Evolutionary conservation across 108 stramenopile species (phyloP).

Genomic region (Cyclostephanos tholiformis): DNA sequence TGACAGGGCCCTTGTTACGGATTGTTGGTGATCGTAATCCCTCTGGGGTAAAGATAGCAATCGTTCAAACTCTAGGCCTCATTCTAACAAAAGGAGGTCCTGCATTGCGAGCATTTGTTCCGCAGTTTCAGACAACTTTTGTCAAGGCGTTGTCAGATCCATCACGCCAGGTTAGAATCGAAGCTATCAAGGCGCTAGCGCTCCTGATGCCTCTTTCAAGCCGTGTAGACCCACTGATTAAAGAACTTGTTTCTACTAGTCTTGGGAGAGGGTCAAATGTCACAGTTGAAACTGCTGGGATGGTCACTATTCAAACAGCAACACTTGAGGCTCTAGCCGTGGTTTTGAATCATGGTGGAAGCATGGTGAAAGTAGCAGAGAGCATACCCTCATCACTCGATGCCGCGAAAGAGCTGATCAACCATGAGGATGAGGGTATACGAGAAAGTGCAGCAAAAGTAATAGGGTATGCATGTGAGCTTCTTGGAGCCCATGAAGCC

Average conservation of each 20-base stretch:
- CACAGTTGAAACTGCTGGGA: conserved; percentile 58
- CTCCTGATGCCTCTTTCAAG: conserved; percentile 88
- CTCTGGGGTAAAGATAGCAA: conserved; percentile 91
- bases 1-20: conserved; percentile 97
- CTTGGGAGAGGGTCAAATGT: conserved; percentile 60
- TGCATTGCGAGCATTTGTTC: conserved; percentile 95
- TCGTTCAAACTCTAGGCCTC: conserved; percentile 86
- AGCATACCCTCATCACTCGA: conserved; percentile 84
- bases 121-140: conserved; percentile 99
- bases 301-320: conserved; percentile 84
- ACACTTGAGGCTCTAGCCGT: conserved; percentile 79
- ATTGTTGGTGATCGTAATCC: conserved; percentile 97
- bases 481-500: conserved; percentile 62
- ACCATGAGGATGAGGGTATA: conserved; percentile 78
- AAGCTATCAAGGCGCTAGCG: conserved; percentile 83
- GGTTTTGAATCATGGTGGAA: conserved; percentile 68
- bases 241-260: conserved; percentile 83
- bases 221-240: conserved; percentile 91
- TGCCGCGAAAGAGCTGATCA: conserved; percentile 69
- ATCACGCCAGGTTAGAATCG: conserved; percentile 84
- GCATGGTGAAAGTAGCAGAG: conserved; percentile 82
- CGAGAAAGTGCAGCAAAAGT: conserved; percentile 86
- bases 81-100: conserved; percentile 93
- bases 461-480: conserved; percentile 68
- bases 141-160: conserved; percentile 97